phyloP scores from a whole-genome alignment of 495 filamentous ascomycete genomes.

The Tuber magnatum region DNA sequence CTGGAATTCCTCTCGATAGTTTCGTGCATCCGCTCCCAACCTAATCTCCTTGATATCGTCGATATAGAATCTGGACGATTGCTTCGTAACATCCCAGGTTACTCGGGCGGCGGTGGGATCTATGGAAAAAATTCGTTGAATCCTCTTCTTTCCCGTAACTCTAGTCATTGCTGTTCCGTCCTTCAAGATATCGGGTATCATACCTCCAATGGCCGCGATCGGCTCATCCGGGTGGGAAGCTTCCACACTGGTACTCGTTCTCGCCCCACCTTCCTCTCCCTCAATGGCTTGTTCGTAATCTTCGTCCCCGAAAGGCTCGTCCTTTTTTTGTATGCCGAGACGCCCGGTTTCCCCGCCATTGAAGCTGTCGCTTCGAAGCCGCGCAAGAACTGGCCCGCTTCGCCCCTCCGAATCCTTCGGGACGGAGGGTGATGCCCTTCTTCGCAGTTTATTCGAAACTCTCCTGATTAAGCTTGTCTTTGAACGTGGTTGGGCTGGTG shows the following conservation, averaged over 20 bases:
- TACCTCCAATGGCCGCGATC: conserved; percentile 51
- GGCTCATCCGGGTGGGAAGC: conserved; percentile 44
- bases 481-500: conserved; percentile 26
- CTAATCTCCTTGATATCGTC: conserved; percentile 91
- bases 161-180: conserved; percentile 71
- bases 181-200: conserved; percentile 62
- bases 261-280: conserved; percentile 35
- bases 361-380: conserved; percentile 80
- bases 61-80: conserved; percentile 77
- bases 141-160: conserved; percentile 71
- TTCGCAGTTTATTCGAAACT: conserved; percentile 61
- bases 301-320: conserved; percentile 53
- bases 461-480: conserved; percentile 53
- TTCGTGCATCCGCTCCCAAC: conserved; percentile 72
- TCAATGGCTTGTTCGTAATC: conserved; percentile 60
- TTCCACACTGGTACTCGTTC: conserved; percentile 32
- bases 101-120: conserved; percentile 78
- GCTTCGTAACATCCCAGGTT: conserved; percentile 72
- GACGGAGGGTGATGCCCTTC: conserved; percentile 60
- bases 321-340: conserved; percentile 43
- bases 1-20: conserved; percentile 78
- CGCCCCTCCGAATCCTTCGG: conserved; percentile 73
- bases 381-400: conserved; percentile 77
- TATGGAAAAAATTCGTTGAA: conserved; percentile 65
- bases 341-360: conserved; percentile 54